Conservation (phyloP, 768 basidiomycete species). For the Lentinula lateritia region DNA sequence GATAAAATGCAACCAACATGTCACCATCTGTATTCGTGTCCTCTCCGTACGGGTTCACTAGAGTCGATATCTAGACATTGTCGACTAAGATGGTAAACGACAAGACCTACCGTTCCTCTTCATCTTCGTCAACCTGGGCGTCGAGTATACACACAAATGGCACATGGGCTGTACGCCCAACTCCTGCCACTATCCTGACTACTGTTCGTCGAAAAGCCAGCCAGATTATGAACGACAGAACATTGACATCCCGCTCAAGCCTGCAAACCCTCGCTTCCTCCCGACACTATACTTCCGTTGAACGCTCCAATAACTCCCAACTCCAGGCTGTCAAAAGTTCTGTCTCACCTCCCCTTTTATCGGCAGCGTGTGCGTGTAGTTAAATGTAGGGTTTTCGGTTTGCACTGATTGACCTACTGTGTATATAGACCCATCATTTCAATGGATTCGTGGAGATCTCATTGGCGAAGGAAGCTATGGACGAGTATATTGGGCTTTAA, state of each 20-base stretch:
- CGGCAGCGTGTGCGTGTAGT: not conserved
- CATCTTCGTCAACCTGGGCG: not conserved
- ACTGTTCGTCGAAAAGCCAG: not conserved
- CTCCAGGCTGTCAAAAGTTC: not conserved
- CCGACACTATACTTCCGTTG: not conserved
- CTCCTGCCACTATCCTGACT: not conserved
- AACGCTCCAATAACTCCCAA: not conserved
- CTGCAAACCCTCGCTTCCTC: not conserved
- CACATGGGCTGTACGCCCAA: slow-evolving; percentile 4
- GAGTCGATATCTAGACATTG: not conserved
- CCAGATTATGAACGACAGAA: not conserved
- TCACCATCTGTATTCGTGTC: not conserved
- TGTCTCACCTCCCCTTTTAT: not conserved
- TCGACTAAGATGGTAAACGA: not conserved
- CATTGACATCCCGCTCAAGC: not conserved
- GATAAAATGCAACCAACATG: not conserved
- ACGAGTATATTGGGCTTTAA: slow-evolving; percentile 85
- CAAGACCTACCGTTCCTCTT: not conserved
- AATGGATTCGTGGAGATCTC: slow-evolving; percentile 90
- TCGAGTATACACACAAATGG: not conserved
- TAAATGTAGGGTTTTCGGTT: not conserved
- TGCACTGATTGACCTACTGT: not conserved
- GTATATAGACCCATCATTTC: slow-evolving; percentile 46
- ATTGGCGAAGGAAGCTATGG: slow-evolving; percentile 95
- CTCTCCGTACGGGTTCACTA: too few relatives aligned